Conservation (phyloP, 306 rosid genomes). For the Senna siamea region DNA sequence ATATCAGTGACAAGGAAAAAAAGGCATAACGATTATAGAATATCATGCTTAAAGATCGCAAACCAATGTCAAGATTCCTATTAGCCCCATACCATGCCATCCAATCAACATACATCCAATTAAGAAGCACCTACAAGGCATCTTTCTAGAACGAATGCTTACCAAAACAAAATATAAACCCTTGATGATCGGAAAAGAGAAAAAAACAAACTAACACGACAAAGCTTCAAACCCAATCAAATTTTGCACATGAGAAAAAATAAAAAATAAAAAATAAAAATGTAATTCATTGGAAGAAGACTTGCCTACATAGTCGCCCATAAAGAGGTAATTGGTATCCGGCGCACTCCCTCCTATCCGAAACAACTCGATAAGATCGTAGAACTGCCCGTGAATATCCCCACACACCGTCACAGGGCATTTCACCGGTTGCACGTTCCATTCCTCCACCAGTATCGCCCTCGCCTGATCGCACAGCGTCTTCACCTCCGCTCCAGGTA, state of each 20-base stretch:
- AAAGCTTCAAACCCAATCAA: slow-evolving; percentile 1
- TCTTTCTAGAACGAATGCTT: neutral
- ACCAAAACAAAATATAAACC: neutral
- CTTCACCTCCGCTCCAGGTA: slow-evolving; percentile 61
- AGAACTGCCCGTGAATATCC: slow-evolving; percentile 96
- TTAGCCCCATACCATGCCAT: neutral
- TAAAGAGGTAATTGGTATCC: slow-evolving; percentile 93
- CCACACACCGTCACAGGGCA: slow-evolving; percentile 98
- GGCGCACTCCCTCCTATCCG: slow-evolving; percentile 94
- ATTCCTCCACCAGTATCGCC: slow-evolving; percentile 91
- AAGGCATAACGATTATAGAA: neutral
- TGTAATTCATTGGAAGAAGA: neutral
- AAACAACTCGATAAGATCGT: slow-evolving; percentile 92
- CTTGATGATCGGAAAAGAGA: neutral
- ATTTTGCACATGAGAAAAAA: neutral
- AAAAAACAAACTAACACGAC: neutral
- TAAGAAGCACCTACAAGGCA: neutral
- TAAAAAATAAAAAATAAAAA: neutral
- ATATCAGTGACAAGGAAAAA: neutral
- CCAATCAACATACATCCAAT: neutral
- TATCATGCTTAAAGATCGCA: neutral
- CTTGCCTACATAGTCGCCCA: slow-evolving; percentile 99
- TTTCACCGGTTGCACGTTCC: slow-evolving; percentile 98
- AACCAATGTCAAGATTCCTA: slow-evolving; percentile 3
- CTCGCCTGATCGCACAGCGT: slow-evolving; percentile 68